Evolutionary conservation across 768 basidiomycete genomes (phyloP).

Genomic region (Russula sp.): DNA sequence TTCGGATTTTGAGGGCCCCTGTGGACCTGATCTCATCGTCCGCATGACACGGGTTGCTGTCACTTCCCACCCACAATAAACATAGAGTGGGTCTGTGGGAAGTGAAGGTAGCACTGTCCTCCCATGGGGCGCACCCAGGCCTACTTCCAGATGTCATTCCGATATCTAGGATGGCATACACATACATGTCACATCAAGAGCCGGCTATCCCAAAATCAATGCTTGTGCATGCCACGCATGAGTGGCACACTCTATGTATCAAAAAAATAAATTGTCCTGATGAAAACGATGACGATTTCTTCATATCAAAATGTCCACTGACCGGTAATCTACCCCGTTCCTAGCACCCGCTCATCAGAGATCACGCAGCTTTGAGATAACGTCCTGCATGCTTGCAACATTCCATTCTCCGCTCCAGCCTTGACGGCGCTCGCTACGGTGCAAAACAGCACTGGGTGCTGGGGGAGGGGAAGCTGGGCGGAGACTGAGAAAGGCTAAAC

Average conservation of each 20-base stretch:
- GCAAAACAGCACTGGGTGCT: background rate
- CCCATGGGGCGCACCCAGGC: background rate
- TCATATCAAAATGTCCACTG: background rate
- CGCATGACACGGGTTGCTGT: background rate
- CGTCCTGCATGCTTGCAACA: conserved; percentile 26
- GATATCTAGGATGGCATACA: background rate
- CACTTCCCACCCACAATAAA: background rate
- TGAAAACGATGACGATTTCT: background rate
- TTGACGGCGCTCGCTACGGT: conserved; percentile 26
- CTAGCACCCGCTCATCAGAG: conserved; percentile 15
- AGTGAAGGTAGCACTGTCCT: background rate
- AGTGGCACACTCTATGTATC: background rate
- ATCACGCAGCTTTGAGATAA: conserved; percentile 25
- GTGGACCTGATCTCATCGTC: conserved; percentile 2
- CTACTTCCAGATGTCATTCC: background rate
- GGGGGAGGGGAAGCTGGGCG: background rate
- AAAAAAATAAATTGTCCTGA: background rate
- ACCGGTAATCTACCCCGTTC: background rate
- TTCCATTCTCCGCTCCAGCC: conserved; percentile 33
- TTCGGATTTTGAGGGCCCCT: background rate
- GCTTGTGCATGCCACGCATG: background rate
- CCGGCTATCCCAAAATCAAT: background rate
- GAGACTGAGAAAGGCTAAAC: background rate
- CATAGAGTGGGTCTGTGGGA: background rate
- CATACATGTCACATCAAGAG: background rate